Evolutionary conservation across 257 asterid genomes (phyloP).

Genomic region (Euphrasia confusa): DNA sequence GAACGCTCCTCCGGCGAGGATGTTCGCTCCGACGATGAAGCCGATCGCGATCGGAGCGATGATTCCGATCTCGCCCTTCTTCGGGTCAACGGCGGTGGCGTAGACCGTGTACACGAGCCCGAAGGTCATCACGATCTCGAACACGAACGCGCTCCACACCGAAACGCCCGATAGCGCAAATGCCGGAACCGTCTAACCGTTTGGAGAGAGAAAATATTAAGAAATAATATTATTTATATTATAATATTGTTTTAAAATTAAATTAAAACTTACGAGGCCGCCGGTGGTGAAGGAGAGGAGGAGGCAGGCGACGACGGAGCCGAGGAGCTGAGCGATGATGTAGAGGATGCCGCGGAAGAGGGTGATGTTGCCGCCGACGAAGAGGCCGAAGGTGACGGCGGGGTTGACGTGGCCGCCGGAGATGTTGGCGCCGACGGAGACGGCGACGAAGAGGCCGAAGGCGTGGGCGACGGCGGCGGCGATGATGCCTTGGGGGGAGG

Average conservation of each 20-base stretch:
- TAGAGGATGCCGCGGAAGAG: slow-evolving; percentile 47
- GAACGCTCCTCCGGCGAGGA: not conserved
- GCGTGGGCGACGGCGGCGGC: slow-evolving; percentile 50
- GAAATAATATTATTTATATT: too few relatives aligned
- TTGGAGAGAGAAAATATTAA: too few relatives aligned
- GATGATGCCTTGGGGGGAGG: slow-evolving; percentile 40
- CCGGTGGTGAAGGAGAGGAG: slow-evolving; percentile 44
- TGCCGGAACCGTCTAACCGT: not conserved
- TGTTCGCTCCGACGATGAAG: slow-evolving; percentile 1
- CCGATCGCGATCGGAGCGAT: not conserved
- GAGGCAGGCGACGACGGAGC: slow-evolving; percentile 40
- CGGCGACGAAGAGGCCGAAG: slow-evolving; percentile 50
- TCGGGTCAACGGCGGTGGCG: slow-evolving; percentile 5
- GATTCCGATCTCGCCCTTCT: not conserved
- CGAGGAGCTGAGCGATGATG: slow-evolving; percentile 55
- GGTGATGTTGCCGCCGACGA: slow-evolving; percentile 50
- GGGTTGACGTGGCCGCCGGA: slow-evolving; percentile 74
- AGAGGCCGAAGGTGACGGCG: slow-evolving; percentile 53
- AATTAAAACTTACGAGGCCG: slow-evolving; percentile 28
- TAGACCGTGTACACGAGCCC: slow-evolving; percentile 2
- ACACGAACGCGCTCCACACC: not conserved
- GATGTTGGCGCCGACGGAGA: slow-evolving; percentile 47
- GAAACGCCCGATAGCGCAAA: not conserved
- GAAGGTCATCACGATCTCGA: slow-evolving; percentile 1
- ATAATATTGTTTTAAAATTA: too few relatives aligned